These are phyloP conservation scores for Fragaria nilgerrensis DNA, from an alignment of 306 rosid species.

Conservation along the genomic window DNA sequence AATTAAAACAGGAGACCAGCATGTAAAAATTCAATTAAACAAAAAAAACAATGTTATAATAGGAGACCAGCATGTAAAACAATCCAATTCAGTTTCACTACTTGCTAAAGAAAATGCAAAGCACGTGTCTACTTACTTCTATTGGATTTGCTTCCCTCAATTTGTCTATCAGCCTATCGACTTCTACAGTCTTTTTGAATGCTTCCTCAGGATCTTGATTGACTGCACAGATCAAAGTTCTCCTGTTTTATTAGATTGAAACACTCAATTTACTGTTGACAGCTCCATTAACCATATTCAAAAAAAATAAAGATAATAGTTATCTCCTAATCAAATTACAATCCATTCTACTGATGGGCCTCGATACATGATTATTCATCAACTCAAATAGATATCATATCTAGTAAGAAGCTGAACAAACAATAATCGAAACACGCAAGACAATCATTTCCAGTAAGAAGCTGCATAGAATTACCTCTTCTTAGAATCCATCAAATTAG, in stretches of 20 bases:
- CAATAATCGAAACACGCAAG: not conserved
- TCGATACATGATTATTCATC: not conserved
- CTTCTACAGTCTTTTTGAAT: conserved; percentile 82
- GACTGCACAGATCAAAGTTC: conserved; percentile 92
- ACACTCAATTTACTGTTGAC: conserved; percentile 48
- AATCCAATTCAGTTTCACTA: not conserved
- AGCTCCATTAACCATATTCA: conserved; percentile 27
- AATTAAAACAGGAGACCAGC: no score
- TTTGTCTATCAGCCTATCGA: conserved; percentile 77
- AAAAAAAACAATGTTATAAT: not conserved
- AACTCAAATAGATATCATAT: not conserved
- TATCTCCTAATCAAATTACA: not conserved
- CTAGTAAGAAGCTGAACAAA: not conserved
- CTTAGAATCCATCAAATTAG: conserved; percentile 25
- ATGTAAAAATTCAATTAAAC: no score
- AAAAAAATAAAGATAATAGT: not conserved
- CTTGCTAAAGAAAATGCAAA: not conserved
- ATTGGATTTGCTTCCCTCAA: conserved; percentile 72
- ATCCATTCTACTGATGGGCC: not conserved
- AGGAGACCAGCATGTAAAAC: not conserved
- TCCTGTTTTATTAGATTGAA: conserved; percentile 87
- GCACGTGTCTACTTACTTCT: conserved; percentile 39
- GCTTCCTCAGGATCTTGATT: conserved; percentile 85
- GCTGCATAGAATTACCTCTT: conserved; percentile 35
- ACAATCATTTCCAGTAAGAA: not conserved